Evolutionary conservation across 352 stramenopile species (phyloP).

Genomic region (Phytophthora kernoviae): DNA sequence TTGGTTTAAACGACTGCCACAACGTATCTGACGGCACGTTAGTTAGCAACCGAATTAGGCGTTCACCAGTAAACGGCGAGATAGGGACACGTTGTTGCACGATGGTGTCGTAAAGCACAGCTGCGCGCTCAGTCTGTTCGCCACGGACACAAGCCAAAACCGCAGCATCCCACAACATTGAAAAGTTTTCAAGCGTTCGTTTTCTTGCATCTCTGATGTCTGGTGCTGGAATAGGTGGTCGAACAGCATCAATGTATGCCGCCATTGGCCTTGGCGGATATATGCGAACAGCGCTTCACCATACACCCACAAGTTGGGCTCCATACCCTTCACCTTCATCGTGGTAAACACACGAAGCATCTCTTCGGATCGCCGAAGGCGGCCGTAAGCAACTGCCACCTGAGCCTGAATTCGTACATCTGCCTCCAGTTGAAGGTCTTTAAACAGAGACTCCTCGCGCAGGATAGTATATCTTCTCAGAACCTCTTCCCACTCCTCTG

Average conservation of each 20-base stretch:
- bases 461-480: constrained; percentile 39
- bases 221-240: constrained; percentile 66
- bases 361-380: constrained; percentile 41
- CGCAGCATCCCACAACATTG: constrained; percentile 72
- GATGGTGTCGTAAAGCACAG: constrained; percentile 54
- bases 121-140: constrained; percentile 49
- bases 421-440: constrained; percentile 36
- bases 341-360: constrained; percentile 71
- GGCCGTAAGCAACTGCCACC: constrained; percentile 62
- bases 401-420: constrained; percentile 67
- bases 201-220: constrained; percentile 40
- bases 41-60: constrained; percentile 49
- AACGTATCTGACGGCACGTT: constrained; percentile 48
- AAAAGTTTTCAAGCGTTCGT: constrained; percentile 48
- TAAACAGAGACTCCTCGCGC: constrained; percentile 15
- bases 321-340: constrained; percentile 76
- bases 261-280: constrained; percentile 64
- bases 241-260: constrained; percentile 74
- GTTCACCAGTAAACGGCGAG: constrained; percentile 52
- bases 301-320: constrained; percentile 74
- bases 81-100: constrained; percentile 40
- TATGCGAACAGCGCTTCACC: constrained; percentile 75
- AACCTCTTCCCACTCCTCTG: constrained; percentile 46
- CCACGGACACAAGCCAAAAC: constrained; percentile 55
- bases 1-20: constrained; percentile 57